A percentile compares a stretch with the other conserved stretches of the same genome.
Evolutionary conservation across 306 rosid species (phyloP).

Genomic region (Morella rubra): DNA sequence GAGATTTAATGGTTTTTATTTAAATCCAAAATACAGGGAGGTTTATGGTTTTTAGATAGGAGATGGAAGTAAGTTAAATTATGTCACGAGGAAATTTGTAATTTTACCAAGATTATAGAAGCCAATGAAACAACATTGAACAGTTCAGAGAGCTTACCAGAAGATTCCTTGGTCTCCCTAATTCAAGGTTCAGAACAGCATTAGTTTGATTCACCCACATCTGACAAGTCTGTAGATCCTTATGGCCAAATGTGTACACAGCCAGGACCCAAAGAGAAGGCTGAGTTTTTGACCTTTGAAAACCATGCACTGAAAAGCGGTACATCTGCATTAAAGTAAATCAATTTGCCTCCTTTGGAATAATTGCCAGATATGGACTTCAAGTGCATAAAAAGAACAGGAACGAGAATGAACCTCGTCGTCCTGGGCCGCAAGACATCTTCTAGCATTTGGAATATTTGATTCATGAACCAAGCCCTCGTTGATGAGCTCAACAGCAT

Average conservation of each 20-base stretch:
- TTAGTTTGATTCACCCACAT: slow-evolving; percentile 71
- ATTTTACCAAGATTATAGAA: slow-evolving; percentile 9
- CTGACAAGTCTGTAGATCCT: slow-evolving; percentile 53
- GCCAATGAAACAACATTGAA: slow-evolving; percentile 20
- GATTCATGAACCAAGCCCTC: slow-evolving; percentile 48
- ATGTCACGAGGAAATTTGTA: not conserved
- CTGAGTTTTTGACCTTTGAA: slow-evolving; percentile 50
- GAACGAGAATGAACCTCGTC: slow-evolving; percentile 54
- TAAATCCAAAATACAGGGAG: not conserved
- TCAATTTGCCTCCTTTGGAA: not conserved
- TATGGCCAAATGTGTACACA: slow-evolving; percentile 71
- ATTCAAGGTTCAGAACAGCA: slow-evolving; percentile 44
- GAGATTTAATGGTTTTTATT: not conserved
- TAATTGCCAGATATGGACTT: slow-evolving; percentile 15
- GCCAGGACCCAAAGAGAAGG: slow-evolving; percentile 56
- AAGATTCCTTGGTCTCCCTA: slow-evolving; percentile 80
- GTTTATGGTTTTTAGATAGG: not conserved
- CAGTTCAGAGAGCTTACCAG: slow-evolving; percentile 56
- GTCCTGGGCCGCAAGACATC: slow-evolving; percentile 39
- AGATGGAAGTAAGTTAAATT: not conserved
- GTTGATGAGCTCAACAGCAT: slow-evolving; percentile 57
- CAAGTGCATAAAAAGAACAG: slow-evolving; percentile 18
- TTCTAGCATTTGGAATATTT: slow-evolving; percentile 39
- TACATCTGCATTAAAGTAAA: slow-evolving; percentile 52
- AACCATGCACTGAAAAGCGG: slow-evolving; percentile 71